Evolutionary conservation across 352 stramenopile genomes (phyloP).

Genomic region (Peronospora destructor): DNA sequence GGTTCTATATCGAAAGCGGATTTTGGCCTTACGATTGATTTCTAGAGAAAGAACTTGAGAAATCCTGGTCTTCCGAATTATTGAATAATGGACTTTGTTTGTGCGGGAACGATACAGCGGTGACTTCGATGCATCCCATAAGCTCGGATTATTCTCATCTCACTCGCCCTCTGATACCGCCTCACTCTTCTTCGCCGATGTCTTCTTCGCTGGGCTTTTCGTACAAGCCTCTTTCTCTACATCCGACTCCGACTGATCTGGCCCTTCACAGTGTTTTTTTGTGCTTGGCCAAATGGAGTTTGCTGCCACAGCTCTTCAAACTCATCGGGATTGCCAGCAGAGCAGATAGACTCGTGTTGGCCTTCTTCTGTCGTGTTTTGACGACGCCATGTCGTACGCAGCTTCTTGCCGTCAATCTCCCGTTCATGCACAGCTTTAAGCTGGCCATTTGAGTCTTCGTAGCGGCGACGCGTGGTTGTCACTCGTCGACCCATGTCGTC

Average conservation of each 20-base stretch:
- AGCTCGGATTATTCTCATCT: neutral
- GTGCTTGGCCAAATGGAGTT: constrained; percentile 36
- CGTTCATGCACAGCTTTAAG: constrained; percentile 27
- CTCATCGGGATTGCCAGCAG: constrained; percentile 32
- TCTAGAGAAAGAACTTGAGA: too few species aligned
- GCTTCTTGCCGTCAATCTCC: constrained; percentile 34
- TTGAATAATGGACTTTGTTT: too few species aligned
- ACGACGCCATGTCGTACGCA: constrained; percentile 34
- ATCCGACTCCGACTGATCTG: constrained; percentile 6
- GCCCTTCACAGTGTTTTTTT: constrained; percentile 24
- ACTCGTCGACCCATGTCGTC: constrained; percentile 34
- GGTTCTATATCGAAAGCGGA: constrained; percentile 8
- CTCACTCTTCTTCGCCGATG: neutral
- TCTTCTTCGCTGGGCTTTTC: neutral
- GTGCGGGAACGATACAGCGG: too few species aligned
- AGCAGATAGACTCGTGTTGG: constrained; percentile 30
- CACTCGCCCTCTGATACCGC: neutral
- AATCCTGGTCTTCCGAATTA: too few species aligned
- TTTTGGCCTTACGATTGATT: neutral
- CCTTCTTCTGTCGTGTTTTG: constrained; percentile 27
- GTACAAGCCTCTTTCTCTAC: constrained; percentile 1
- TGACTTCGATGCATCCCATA: neutral
- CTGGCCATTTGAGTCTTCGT: constrained; percentile 36
- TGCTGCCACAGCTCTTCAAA: constrained; percentile 47
- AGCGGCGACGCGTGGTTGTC: constrained; percentile 28